Base-by-base conservation (phyloP, 768 basidiomycete species). In the Hericium coralloides region DNA sequence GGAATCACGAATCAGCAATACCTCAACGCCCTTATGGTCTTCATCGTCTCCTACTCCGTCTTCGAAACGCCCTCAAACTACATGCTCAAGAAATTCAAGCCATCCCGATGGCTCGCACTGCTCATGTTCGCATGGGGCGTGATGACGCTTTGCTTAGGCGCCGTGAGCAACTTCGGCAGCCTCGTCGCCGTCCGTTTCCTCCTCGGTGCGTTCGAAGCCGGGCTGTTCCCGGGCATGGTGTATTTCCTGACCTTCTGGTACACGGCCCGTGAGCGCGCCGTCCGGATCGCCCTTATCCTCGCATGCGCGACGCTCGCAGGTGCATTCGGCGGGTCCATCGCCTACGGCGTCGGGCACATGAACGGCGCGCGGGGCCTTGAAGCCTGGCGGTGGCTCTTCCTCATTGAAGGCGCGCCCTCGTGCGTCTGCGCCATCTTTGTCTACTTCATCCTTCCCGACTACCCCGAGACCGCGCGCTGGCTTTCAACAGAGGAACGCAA, bases 401-500 rank as follows among this genome's bases (percentile, higher is more conserved):
- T 50, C 31, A 23, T 50, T 9, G 49, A 50, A 25, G 49, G 76
- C n/a, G 66, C 76, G 5, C 60, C 76, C 9, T 76, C 76, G 2
- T 68, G 72, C 58, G 58, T 73, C 31, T 66, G 59, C 41, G 62
- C 66, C 31, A 20, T 70, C 39, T 49, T 68, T 3, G 62, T 68
- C 5, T 66, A 60, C 43, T 65, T 63, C 43, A 23, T 65, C 31
- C 70, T 79, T 8, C 71, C 74, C 52, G 80, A 79, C 63, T 78
- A 74, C 66, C 78, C 78, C 1, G 75, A 75, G 38, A 73, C 74
- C 4, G 60, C 66, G 18, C 62, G 60, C 26, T 77, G 77, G 72
- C 67, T 79, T 18, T 71, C 69, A 1, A 68, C 68, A 3, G 64
- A 69, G 14, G 76, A 79, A 62, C 66, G 69, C 23, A 69, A 65